Conservation (phyloP, 176 grass and related monocot species). For the Luzula sylvatica region DNA sequence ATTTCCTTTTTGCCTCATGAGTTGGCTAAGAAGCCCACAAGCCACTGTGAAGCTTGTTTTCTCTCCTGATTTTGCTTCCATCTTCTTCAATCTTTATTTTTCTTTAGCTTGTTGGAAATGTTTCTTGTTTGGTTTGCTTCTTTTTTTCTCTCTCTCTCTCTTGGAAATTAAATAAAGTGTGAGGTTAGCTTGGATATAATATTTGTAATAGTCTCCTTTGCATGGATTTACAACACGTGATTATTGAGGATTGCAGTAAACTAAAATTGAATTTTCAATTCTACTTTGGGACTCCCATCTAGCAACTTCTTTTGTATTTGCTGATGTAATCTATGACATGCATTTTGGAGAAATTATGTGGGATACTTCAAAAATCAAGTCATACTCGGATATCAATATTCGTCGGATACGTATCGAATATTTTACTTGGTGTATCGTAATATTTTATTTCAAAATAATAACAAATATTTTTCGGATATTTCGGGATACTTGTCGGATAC, state of each 20-base stretch:
- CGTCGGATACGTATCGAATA: too few species aligned
- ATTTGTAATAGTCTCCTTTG: background rate
- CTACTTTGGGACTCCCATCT: slow-evolving; percentile 6
- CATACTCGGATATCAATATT: too few species aligned
- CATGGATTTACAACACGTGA: slow-evolving; percentile 20
- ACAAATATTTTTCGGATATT: too few species aligned
- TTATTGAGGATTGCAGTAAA: slow-evolving; percentile 18
- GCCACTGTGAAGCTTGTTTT: slow-evolving; percentile 14
- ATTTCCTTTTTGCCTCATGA: slow-evolving; percentile 11
- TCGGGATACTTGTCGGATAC: too few species aligned
- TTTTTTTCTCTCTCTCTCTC: background rate
- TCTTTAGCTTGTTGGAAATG: background rate
- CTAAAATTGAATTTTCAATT: background rate
- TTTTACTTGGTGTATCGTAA: too few species aligned
- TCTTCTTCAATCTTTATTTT: background rate
- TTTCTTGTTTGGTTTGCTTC: background rate
- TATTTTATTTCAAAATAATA: too few species aligned
- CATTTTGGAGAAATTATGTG: too few species aligned
- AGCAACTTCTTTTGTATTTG: background rate
- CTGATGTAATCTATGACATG: too few species aligned
- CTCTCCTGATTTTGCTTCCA: slow-evolving; percentile 1
- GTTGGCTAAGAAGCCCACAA: slow-evolving; percentile 23
- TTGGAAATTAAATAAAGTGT: background rate
- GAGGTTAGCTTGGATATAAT: background rate
- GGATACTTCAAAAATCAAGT: too few species aligned